phyloP scores from a whole-genome alignment of 495 filamentous ascomycete species.

The Aspergillus nanangensis region DNA sequence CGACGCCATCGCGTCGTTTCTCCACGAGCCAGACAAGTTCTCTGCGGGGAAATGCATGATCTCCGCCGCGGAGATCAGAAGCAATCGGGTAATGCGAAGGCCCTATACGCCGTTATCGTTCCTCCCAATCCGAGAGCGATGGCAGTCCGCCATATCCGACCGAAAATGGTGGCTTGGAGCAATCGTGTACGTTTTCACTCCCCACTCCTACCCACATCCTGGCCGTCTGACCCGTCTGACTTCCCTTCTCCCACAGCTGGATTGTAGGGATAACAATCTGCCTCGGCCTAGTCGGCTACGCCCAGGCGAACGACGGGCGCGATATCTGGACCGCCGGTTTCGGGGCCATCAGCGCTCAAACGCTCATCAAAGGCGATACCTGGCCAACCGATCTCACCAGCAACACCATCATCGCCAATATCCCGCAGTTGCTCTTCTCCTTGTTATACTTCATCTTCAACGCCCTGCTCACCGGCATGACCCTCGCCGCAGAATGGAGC shows the following conservation, averaged over 20 bases:
- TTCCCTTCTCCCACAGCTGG: neutral
- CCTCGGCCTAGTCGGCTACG: neutral
- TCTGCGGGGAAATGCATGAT: slow-evolving; percentile 2
- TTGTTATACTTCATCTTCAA: slow-evolving; percentile 27
- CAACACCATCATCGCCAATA: slow-evolving; percentile 20
- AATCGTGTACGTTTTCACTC: neutral
- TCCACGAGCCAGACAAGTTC: neutral
- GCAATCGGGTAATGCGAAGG: neutral
- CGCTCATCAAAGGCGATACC: neutral
- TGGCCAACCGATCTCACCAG: neutral
- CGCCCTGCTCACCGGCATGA: slow-evolving; percentile 23
- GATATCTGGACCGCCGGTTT: neutral
- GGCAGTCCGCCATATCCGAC: neutral
- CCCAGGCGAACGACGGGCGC: neutral
- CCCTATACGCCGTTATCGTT: neutral
- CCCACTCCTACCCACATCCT: neutral
- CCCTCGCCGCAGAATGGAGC: slow-evolving; percentile 15
- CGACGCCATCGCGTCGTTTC: slow-evolving; percentile 9
- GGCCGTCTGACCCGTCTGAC: neutral
- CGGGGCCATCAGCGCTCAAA: neutral
- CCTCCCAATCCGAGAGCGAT: neutral
- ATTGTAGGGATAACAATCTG: neutral
- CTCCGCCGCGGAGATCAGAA: neutral
- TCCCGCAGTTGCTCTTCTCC: slow-evolving; percentile 29
- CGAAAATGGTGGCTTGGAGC: neutral